Conservation (phyloP, 2,329 filamentous ascomycete genomes). For the Paracorniculantispora psalliotae region DNA sequence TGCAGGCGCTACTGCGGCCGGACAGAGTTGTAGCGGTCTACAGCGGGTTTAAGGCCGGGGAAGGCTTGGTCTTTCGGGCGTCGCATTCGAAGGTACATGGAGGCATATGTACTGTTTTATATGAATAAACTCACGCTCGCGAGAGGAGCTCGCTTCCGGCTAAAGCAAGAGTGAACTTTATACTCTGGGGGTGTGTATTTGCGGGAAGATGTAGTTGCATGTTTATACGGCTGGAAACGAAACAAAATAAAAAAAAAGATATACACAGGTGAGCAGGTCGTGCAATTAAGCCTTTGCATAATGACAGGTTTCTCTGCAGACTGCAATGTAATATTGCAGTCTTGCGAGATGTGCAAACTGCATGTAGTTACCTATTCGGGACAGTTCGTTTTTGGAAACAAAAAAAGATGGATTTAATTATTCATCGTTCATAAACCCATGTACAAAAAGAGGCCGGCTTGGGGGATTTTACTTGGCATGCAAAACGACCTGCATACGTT, state of each 20-base stretch:
- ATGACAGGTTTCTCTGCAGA: no score
- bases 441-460: neutral
- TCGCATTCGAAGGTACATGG: no score
- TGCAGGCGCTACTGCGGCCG: neutral
- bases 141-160: neutral
- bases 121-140: neutral
- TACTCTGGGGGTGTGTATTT: no score
- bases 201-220: no score
- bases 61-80: no score
- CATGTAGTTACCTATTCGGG: no score
- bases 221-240: neutral
- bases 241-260: no score
- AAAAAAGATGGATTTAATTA: no score
- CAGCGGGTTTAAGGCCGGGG: constrained; percentile 7
- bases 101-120: neutral
- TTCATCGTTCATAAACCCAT: neutral
- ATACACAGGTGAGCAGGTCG: neutral
- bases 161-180: neutral
- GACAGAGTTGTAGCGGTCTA: neutral
- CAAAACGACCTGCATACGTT: constrained; percentile 6
- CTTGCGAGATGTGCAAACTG: no score
- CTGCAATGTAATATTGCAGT: no score
- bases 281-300: no score
- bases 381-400: no score
- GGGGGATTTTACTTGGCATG: neutral